Percentiles rank a stretch among this genome's conserved stretches.
Conservation (phyloP, 352 stramenopile genomes). For the Hyphochytrium catenoides region DNA sequence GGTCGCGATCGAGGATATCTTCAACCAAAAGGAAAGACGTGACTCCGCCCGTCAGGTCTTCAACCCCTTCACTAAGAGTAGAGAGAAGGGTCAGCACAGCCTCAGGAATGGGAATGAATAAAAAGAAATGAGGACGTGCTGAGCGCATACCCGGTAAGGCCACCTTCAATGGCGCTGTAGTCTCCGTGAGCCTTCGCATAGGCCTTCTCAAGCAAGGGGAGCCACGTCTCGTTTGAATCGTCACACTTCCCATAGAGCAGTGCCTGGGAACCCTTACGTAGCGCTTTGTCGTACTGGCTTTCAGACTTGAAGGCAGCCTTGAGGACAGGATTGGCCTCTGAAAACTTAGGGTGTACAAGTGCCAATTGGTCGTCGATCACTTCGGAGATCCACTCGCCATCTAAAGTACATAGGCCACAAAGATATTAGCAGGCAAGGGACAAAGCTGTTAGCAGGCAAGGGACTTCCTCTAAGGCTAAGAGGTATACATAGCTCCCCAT, state of each 20-base stretch:
- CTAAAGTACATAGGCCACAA: no score
- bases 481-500: no score
- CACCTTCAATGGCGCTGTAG: conserved; percentile 33
- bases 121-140: no score
- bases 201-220: conserved; percentile 56
- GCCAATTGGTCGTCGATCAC: conserved; percentile 21
- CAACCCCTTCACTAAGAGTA: conserved; percentile 17
- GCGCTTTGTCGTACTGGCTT: conserved; percentile 10
- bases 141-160: conserved; percentile 22
- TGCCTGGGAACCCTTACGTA: conserved; percentile 15
- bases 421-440: no score
- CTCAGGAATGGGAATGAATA: no score
- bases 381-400: conserved; percentile 20
- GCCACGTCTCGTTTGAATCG: conserved; percentile 42
- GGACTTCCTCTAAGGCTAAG: no score
- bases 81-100: no score
- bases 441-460: no score
- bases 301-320: conserved; percentile 11
- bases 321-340: no score
- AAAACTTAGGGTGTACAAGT: conserved; percentile 12
- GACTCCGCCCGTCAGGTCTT: conserved; percentile 19
- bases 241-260: conserved; percentile 18
- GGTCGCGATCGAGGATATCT: conserved; percentile 16
- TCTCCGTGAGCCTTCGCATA: conserved; percentile 48
- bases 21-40: conserved; percentile 13